These are phyloP conservation scores for Paramecium pentaurelia DNA, from an alignment of 73 alveolate species.

Conservation along the genomic window DNA sequence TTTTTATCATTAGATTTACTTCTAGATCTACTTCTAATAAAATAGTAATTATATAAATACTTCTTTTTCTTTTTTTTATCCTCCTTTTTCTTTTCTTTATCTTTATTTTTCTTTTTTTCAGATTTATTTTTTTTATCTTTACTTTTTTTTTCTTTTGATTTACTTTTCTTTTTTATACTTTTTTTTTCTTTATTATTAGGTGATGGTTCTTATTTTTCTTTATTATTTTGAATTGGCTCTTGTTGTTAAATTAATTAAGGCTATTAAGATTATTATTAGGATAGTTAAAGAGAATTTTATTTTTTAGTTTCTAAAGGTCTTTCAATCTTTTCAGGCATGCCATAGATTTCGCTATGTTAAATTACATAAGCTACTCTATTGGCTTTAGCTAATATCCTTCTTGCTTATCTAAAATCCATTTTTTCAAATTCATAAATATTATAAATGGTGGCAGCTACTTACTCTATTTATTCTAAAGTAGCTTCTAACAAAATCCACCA, in stretches of 20 bases:
- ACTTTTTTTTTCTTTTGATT: background rate
- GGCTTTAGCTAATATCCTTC: slow-evolving; percentile 16
- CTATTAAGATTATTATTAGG: background rate
- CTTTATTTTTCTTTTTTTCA: background rate
- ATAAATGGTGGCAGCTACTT: slow-evolving; percentile 2
- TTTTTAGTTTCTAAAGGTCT: slow-evolving; percentile 6
- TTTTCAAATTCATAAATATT: slow-evolving; percentile 25
- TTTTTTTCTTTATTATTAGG: background rate
- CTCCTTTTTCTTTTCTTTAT: background rate
- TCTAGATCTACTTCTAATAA: slow-evolving; percentile 20
- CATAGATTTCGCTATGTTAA: slow-evolving; percentile 20
- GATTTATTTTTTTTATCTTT: slow-evolving; percentile 32
- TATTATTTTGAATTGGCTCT: background rate
- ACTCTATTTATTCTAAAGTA: background rate
- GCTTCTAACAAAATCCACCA: slow-evolving; percentile 44
- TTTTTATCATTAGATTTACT: slow-evolving; percentile 11
- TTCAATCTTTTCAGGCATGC: background rate
- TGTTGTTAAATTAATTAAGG: background rate
- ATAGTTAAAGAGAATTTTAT: background rate
- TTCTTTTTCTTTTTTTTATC: slow-evolving; percentile 15
- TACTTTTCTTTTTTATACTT: background rate
- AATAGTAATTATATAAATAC: background rate
- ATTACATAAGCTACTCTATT: background rate
- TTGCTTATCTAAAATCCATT: slow-evolving; percentile 38
- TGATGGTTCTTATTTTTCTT: background rate